Evolutionary conservation across 129 eudicot species (phyloP), one percentile per base, ranked within the genome.

Genomic region (Artemisia argyi): DNA sequence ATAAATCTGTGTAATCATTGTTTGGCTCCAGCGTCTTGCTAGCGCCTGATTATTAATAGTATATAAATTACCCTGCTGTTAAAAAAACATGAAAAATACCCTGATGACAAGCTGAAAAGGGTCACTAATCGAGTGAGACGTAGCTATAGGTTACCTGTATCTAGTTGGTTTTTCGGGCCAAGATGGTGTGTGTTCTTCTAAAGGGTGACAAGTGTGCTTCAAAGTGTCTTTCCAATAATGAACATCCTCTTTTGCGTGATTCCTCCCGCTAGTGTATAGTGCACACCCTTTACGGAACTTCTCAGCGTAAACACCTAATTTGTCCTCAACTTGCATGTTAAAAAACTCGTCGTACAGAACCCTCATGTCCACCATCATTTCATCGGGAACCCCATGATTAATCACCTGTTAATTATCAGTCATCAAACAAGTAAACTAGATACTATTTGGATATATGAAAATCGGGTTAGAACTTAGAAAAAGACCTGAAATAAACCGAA

Each of bases 401-500:
- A 77, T 68, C 66, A 82, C 85, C 85, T 77, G 44, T 67, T 13
- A 10, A 13, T 19, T 30, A 51, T 14, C 26, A 53, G 42, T 44
- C 30, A 42, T 62, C 17, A 62, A 72, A 53, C 48, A 22, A 42
- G 24, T 16, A 14, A 12, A 7, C 10, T 49, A 6, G 44, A 73
- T 14, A 61, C 7, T 30, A 28, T 0, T 17, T 24, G 14, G 50
- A 26, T 2, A 30, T 17, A 32, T 19, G 11, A 54, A 66, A 35
- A 54, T 26, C 11, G 16, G 65, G 16, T 18, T 76, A 6, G 19
- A 56, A 71, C 15, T n/a, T 26, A n/a, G 1, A 16, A n/a, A 57
- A 17, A 51, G 12, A 87, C 93, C 93, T 87, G 83, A 58, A 84
- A 84, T 4, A 81, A 28, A 42, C 88, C 88, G 4, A 68, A 84